Conservation (phyloP, 768 basidiomycete genomes). For the Calvatia gigantea region DNA sequence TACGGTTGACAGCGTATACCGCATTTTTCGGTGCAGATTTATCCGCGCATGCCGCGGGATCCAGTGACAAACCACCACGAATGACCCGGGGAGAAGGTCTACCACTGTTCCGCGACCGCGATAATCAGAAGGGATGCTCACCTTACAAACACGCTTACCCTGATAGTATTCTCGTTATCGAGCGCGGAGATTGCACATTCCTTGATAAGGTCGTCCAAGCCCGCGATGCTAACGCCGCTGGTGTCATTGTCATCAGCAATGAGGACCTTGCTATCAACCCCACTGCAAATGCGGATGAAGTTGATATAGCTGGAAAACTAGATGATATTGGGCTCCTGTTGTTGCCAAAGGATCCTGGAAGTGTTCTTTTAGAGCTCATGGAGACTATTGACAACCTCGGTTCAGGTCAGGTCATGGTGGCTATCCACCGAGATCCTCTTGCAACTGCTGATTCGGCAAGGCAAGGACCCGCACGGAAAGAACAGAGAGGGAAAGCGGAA, state of each 20-base stretch:
- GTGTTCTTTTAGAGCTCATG: conserved; percentile 52
- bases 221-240: conserved; percentile 65
- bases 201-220: conserved; percentile 76
- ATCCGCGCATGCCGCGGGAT: conserved; percentile 22
- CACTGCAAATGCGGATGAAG: conserved; percentile 54
- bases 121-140: conserved; percentile 58
- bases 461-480: neutral
- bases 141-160: conserved; percentile 47
- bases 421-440: conserved; percentile 33
- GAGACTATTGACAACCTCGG: conserved; percentile 44
- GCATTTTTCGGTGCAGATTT: conserved; percentile 72
- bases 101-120: conserved; percentile 45
- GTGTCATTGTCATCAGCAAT: conserved; percentile 72
- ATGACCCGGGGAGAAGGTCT: conserved; percentile 53
- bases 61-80: conserved; percentile 26
- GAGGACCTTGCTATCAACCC: conserved; percentile 63
- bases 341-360: conserved; percentile 49
- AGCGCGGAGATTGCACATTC: conserved; percentile 86
- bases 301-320: conserved; percentile 54
- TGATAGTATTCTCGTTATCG: conserved; percentile 56
- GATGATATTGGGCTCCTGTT: conserved; percentile 58
- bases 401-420: conserved; percentile 47
- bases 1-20: conserved; percentile 56
- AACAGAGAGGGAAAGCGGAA: conserved; percentile 17
- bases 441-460: neutral